Percentiles rank a stretch among this genome's conserved stretches.
phyloP scores from a whole-genome alignment of 495 filamentous ascomycete species.

The Penicillium steckii region DNA sequence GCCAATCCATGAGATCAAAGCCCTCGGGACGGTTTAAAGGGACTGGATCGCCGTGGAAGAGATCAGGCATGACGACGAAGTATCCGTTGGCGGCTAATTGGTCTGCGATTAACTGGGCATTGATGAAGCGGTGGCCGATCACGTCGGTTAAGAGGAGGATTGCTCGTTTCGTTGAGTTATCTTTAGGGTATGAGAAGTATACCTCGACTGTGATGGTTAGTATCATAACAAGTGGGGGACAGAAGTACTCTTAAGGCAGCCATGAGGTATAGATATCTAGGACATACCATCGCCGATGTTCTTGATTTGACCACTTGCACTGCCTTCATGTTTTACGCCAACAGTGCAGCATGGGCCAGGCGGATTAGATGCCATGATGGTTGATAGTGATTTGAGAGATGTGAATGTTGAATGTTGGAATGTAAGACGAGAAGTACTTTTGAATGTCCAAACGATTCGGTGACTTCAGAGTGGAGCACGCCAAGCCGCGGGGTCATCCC shows the following conservation, averaged over 20 bases:
- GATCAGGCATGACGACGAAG: conserved; percentile 64
- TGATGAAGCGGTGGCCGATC: conserved; percentile 34
- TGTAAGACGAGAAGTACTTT: too few species aligned
- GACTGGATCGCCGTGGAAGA: conserved; percentile 36
- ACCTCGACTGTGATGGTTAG: conserved; percentile 23
- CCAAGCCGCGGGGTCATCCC: not conserved
- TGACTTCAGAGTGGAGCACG: too few species aligned
- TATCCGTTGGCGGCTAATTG: conserved; percentile 77
- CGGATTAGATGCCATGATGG: conserved; percentile 48
- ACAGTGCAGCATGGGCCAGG: conserved; percentile 46
- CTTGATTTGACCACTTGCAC: conserved; percentile 23
- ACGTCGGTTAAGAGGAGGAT: conserved; percentile 36
- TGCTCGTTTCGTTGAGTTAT: conserved; percentile 19
- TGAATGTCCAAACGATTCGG: too few species aligned
- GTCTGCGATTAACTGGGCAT: conserved; percentile 56
- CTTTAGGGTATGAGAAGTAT: conserved; percentile 25
- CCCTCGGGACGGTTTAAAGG: conserved; percentile 24
- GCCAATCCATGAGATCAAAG: conserved; percentile 31
- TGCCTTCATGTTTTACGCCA: conserved; percentile 35
- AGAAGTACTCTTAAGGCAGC: not conserved
- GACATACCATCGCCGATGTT: conserved; percentile 26
- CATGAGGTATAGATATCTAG: not conserved
- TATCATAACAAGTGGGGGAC: not conserved
- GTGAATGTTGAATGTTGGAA: too few species aligned
- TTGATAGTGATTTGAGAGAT: not conserved